A percentile compares a stretch with the other conserved stretches of the same genome.
phyloP scores from a whole-genome alignment of 2,329 filamentous ascomycete species.

The Cladobotryum mycophilum region DNA sequence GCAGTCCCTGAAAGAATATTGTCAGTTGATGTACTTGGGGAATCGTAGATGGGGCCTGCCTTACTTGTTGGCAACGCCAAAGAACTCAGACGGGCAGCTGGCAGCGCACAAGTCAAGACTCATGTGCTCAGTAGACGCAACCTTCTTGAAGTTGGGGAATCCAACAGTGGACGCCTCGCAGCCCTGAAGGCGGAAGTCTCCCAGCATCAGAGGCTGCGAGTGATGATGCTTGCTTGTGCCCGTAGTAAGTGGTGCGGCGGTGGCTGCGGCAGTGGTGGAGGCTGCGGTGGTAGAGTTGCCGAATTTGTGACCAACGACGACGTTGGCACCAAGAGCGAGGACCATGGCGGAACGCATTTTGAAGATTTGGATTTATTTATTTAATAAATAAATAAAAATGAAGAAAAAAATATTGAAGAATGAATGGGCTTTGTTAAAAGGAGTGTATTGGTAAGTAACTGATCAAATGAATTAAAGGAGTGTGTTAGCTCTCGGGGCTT shows the following conservation, averaged over 20 bases:
- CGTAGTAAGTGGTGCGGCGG: constrained; percentile 1
- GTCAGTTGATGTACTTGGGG: constrained; percentile 4
- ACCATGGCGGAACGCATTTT: constrained; percentile 27
- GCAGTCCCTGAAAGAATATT: constrained; percentile 20
- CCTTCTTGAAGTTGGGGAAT: constrained; percentile 20
- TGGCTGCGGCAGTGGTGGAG: constrained; percentile 10
- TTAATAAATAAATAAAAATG: neutral
- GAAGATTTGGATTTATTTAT: constrained; percentile 4
- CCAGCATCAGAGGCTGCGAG: constrained; percentile 12
- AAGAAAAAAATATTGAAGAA: constrained; percentile 17
- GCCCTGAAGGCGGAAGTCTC: constrained; percentile 20
- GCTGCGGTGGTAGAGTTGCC: neutral
- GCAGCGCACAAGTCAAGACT: constrained; percentile 21
- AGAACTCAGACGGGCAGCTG: constrained; percentile 19
- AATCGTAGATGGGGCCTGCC: neutral
- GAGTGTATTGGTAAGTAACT: too few species aligned
- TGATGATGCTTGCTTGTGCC: neutral
- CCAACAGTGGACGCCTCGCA: constrained; percentile 18
- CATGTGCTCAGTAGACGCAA: constrained; percentile 13
- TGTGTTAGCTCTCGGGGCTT: constrained; percentile 21
- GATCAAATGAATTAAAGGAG: too few species aligned
- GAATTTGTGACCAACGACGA: constrained; percentile 21
- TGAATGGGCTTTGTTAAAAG: constrained; percentile 8
- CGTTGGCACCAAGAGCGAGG: constrained; percentile 25
- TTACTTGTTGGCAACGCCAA: constrained; percentile 22